Percentiles rank a stretch among this genome's conserved stretches.
Evolutionary conservation across 164 flowering plant genomes (phyloP).

Genomic region (Stephania cephalantha): DNA sequence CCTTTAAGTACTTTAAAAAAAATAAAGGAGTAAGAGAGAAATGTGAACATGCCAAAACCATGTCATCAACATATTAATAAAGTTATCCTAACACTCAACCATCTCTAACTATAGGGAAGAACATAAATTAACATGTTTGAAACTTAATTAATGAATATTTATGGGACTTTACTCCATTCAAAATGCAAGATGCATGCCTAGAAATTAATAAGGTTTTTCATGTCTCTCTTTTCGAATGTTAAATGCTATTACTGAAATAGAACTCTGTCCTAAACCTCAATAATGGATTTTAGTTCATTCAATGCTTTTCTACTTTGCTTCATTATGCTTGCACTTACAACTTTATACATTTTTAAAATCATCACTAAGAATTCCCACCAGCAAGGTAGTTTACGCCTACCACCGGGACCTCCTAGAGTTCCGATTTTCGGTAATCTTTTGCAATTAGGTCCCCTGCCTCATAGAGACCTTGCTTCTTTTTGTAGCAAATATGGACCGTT

Average conservation of each 20-base stretch:
- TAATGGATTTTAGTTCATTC: not conserved
- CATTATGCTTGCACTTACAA: not conserved
- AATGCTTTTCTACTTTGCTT: not conserved
- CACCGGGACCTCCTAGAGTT: constrained; percentile 90
- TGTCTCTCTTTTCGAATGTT: too few species aligned
- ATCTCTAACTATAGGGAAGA: not conserved
- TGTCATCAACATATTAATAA: not conserved
- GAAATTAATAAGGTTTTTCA: not conserved
- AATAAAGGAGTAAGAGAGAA: not conserved
- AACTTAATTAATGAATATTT: not conserved
- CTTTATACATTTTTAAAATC: not conserved
- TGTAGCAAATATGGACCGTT: constrained; percentile 73
- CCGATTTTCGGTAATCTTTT: constrained; percentile 92
- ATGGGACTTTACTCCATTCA: not conserved
- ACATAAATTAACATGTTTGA: not conserved
- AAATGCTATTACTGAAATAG: not conserved
- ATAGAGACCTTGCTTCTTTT: constrained; percentile 61
- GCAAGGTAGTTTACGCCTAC: constrained; percentile 31
- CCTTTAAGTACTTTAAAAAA: not conserved
- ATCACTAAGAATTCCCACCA: not conserved
- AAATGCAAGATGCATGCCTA: not conserved
- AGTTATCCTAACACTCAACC: not conserved
- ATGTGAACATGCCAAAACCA: not conserved
- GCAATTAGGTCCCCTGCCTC: constrained; percentile 76
- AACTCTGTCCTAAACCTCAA: not conserved